Conservation (phyloP, 345 rosid species). For the Dipteronia dyeriana region DNA sequence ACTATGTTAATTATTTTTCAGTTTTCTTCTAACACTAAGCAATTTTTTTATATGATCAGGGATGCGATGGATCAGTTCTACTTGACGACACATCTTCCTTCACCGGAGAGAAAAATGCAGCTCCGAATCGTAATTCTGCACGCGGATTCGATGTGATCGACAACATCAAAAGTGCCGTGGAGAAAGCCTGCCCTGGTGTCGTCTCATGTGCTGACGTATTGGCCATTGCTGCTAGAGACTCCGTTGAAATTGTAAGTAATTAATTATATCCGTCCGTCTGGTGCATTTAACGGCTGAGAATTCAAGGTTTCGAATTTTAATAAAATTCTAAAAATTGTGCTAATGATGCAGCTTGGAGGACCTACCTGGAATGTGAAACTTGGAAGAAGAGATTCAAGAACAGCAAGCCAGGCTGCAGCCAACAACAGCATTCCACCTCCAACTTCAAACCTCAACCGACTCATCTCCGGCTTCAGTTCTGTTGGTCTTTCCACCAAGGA, state of each 20-base stretch:
- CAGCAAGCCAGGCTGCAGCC: constrained; percentile 78
- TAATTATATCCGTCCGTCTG: neutral
- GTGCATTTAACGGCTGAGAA: neutral
- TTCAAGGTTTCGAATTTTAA: too few relatives aligned
- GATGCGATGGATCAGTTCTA: constrained; percentile 86
- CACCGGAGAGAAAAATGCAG: constrained; percentile 79
- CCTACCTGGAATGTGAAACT: constrained; percentile 79
- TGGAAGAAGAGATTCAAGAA: constrained; percentile 83
- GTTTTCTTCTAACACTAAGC: too few relatives aligned
- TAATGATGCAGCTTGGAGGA: constrained; percentile 64
- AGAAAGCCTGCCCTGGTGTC: constrained; percentile 72
- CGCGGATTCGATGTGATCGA: constrained; percentile 83
- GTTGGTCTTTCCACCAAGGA: constrained; percentile 77
- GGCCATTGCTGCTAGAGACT: constrained; percentile 75
- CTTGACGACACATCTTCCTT: constrained; percentile 76
- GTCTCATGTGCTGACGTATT: constrained; percentile 88
- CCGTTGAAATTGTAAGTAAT: constrained; percentile 47
- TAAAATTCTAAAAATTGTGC: neutral
- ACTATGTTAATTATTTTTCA: too few relatives aligned
- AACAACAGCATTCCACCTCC: constrained; percentile 77
- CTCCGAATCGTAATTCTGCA: constrained; percentile 62
- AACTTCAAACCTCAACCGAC: constrained; percentile 54
- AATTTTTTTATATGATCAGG: constrained; percentile 31
- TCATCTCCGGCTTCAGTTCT: constrained; percentile 52
- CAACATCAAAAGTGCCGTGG: constrained; percentile 68